Conservation (phyloP, 495 filamentous ascomycete species). For the Daldinia caldariorum region DNA sequence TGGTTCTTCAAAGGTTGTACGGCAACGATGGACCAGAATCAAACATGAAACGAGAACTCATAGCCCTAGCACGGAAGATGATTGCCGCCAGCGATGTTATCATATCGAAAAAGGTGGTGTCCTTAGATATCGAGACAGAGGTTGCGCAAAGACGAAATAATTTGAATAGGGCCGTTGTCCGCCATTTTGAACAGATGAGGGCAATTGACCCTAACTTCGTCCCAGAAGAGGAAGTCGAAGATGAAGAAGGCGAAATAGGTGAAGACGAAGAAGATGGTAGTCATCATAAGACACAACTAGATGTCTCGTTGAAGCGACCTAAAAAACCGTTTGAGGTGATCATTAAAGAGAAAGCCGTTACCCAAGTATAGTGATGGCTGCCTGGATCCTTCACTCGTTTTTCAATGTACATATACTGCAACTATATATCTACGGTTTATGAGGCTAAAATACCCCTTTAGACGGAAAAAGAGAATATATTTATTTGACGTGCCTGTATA, state of each 20-base stretch:
- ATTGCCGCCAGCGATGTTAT: slow-evolving; percentile 53
- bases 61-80: slow-evolving; percentile 55
- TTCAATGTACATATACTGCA: not conserved
- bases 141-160: slow-evolving; percentile 43
- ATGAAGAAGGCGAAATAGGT: not conserved
- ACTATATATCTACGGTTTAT: slow-evolving; percentile 8
- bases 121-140: slow-evolving; percentile 20
- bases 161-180: slow-evolving; percentile 39
- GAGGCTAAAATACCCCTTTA: slow-evolving; percentile 27
- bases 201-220: slow-evolving; percentile 20
- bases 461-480: not conserved
- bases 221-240: not conserved
- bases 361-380: not conserved
- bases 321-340: not conserved
- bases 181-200: slow-evolving; percentile 33
- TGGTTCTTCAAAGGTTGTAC: slow-evolving; percentile 42
- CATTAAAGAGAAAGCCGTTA: not conserved
- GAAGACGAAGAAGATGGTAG: not conserved
- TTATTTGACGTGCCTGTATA: not conserved
- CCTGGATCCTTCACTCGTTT: not conserved
- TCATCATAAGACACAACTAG: not conserved
- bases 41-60: slow-evolving; percentile 45
- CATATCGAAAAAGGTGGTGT: slow-evolving; percentile 36
- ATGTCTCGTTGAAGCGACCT: not conserved
- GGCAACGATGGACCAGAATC: slow-evolving; percentile 32